Percentiles rank a stretch among this genome's conserved stretches.
These are phyloP conservation scores for Thymus quinquecostatus DNA, from an alignment of 257 asterid species.

Conservation along the genomic window DNA sequence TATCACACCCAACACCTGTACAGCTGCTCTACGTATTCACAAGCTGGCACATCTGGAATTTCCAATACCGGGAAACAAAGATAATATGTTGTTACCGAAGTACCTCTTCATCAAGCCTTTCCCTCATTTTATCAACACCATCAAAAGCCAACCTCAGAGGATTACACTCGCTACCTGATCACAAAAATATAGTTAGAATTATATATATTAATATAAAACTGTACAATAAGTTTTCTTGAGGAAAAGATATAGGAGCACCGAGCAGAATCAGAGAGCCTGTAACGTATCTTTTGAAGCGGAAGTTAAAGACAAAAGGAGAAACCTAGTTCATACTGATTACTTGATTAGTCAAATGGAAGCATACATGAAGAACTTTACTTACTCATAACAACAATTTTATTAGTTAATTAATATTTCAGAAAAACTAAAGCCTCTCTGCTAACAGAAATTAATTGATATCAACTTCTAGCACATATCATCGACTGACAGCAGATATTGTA, in stretches of 20 bases:
- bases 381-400: not conserved
- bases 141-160: constrained; percentile 79
- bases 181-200: constrained; percentile 24
- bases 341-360: not conserved
- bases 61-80: constrained; percentile 24
- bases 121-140: constrained; percentile 94
- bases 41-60: constrained; percentile 8
- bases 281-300: not conserved
- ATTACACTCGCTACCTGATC: constrained; percentile 85
- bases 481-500: not conserved
- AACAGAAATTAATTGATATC: not conserved
- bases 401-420: not conserved
- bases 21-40: constrained; percentile 41
- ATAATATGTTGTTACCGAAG: constrained; percentile 43
- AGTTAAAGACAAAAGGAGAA: not conserved
- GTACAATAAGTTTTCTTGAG: no score
- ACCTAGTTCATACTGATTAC: not conserved
- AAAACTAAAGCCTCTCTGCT: not conserved
- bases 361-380: not conserved
- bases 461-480: constrained; percentile 3
- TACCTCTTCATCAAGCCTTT: constrained; percentile 95
- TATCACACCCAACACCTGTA: constrained; percentile 81
- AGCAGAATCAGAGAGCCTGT: not conserved
- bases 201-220: not conserved
- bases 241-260: not conserved